Evolutionary conservation across 192 early-diverging fungal genomes (phyloP), one percentile per base, ranked within the genome.

Genomic region (Backusella psychrophila): DNA sequence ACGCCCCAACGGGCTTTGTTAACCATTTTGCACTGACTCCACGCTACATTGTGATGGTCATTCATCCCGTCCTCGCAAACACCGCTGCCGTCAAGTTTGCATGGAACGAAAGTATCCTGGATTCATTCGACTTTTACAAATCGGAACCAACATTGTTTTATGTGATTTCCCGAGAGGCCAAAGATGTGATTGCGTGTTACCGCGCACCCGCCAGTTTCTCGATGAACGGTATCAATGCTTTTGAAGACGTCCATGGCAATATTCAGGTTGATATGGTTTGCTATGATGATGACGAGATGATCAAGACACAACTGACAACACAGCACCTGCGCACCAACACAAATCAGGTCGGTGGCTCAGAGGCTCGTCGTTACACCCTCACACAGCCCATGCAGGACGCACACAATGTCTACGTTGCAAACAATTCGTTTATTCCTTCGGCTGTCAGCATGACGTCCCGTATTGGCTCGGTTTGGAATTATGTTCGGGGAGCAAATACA

Each of bases 21-120:
- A 94, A 95, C 80, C 91, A 90, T 59, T 94, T 96, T 84, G 85
- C 90, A 0, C 76, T 93, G 31, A 96, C 95, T 0, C 84, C 86
- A 7, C 85, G 89, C 31, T 95, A 94, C 76, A 87, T 96, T 36
- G 81, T 96, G 35, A 83, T 94, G 46, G 91, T 90, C 44, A 82
- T 80, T 69, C 42, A 42, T 46, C 93, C 95, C 17, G 84, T 92
- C 71, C 78, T 85, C 17, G 84, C 85, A 15, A 85, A 90, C 14
- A 80, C 88, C 33, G 88, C 87, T 42, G 91, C 92, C 66, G 76
- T 90, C 36, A 87, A 87, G 68, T 93, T 90, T 78, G 82, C 90
- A n/a, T 94, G 92, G 92, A 85, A 89, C 33, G 89, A 91, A 74
- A 91, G 88, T 19, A 83, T 94, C 31, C 77, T 92, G 35, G 91